Evolutionary conservation across 768 basidiomycete genomes (phyloP), one percentile per base, ranked within the genome.

Genomic region (Lepiota brunneoincarnata): DNA sequence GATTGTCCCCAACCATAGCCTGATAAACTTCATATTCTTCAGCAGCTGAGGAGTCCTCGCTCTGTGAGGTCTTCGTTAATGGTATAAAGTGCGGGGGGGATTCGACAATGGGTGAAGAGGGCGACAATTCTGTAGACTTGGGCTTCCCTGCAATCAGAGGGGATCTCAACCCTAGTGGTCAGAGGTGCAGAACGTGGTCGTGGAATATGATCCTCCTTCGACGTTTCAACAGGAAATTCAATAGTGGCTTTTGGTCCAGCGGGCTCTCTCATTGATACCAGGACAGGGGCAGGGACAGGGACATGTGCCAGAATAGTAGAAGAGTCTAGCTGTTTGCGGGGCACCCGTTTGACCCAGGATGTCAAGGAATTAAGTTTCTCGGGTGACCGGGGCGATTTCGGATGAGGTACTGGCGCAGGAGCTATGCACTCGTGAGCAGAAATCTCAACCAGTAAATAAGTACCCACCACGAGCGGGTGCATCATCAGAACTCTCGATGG

Each of bases 401-500:
- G 31, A 31, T 10, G 3, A 10, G 31, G 3, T 10, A 9, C 31
- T 9, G 31, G 28, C 14, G 31, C 35, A 11, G 31, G 26, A 35
- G 31, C 45, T 31, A 24, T 17, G 5, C 6, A 9, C 2, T 34
- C 11, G 11, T 47, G 10, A 34, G 17, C 18, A 17, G 34, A 20
- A 17, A 2, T 47, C 12, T 21, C n/a, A n/a, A 17, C 7, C n/a
- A 17, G 4, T 11, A 34, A 35, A 3, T 24, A 20, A 34, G 31
- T 15, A 35, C 45, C 2, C 18, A 47, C 45, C 5, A 3, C 20
- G 28, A 5, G 12, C 14, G 24, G 49, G 18, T 17, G 21, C 14
- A 14, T 54, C 52, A 15, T 54, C 52, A 14, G 45, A 47, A 14
- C 47, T 45, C 9, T 47, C 53, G 41, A 54, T 18, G 1, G 53